Evolutionary conservation across 306 rosid genomes (phyloP), one percentile per base, ranked within the genome.

Genomic region (Hippophae gyantsensis): DNA sequence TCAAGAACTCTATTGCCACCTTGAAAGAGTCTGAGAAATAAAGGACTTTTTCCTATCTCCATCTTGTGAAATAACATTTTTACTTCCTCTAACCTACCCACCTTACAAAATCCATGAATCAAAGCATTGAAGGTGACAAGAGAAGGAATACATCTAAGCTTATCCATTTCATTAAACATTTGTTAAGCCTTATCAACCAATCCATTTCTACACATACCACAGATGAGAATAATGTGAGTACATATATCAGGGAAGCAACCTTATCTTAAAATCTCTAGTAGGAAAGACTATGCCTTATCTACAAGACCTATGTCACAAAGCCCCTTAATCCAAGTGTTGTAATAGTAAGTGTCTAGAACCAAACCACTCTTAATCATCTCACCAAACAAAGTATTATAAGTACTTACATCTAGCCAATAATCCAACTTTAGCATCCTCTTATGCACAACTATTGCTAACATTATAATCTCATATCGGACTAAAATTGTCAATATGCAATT

Each of bases 91-190:
- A 79, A 74, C 65, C 68, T 26, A 7, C 79, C 70, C 51, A 83
- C 78, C 70, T 78, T 90, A 77, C 95, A 85, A 42, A 90, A 83
- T 75, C 89, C 95, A 74, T 83, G 64, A 58, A 90, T 85, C 56
- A 90, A 84, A 60, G 83, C 71, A 74, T 85, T 90, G 79, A 90
- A 87, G 68, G 96, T 84, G 54, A 71, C 81, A 44, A 72, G 79
- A 25, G 92, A 75, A 60, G 96, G 95, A 9, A 71, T 9, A 69
- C 89, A 84, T 51, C 94, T 88, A 57, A 74, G 77, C 71, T 77
- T 72, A 75, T 90, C 94, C 92, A 90, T 85, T 63, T 69, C 18
- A 18, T 18, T 18, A 18, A 18, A 18, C 0, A 18, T 18, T 18
- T 18, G 18, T 18, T 18, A 18, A 18, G 18, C 18, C 18, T 18